Evolutionary conservation across 1,284 basidiomycete genomes (phyloP), one percentile per base, ranked within the genome.

Genomic region (Pseudozyma thailandica): DNA sequence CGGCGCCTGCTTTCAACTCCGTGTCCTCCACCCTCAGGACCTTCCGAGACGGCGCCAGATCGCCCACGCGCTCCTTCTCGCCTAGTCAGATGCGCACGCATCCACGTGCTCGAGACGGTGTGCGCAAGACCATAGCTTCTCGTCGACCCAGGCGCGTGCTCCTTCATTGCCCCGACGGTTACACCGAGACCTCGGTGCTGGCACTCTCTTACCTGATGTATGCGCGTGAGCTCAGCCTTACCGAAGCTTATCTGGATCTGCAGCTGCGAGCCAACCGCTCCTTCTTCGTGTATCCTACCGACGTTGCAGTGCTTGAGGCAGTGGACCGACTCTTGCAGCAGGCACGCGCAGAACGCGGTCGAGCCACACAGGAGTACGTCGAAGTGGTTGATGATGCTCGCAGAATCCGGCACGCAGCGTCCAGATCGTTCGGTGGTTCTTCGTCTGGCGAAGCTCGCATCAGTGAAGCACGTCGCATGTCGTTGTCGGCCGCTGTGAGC

Each of bases 221-320:
- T 35, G 85, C 90, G 46, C 89, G 83, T 82, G 86, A 72, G 78
- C 90, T 83, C 28, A 82, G 86, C 44, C 87, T 97, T 12, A 91
- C 94, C 4, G 92, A 94, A 79, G 94, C 94, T 16, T 98, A 82
- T 87, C 87, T 85, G 87, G 91, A 86, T 85, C 88, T 85, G 80
- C 93, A 90, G 88, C 68, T 91, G 86, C 81, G 83, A 4, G 83
- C 84, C 37, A 81, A 86, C 27, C 83, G 87, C 31, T 86, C 85
- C n/a, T 98, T 98, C 86, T 98, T 96, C 77, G 92, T 98, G 48
- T 97, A 96, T 83, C 89, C 90, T 46, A 86, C 86, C 38, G 94
- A 97, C 83, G 84, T 94, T 50, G 87, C 87, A 0, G 82, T 95
- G n/a, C 85, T 98, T 70, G 86, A 88, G 72, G 86, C 87, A 54